Evolutionary conservation across 495 filamentous ascomycete species (phyloP).

Genomic region (Talaromyces adpressus): DNA sequence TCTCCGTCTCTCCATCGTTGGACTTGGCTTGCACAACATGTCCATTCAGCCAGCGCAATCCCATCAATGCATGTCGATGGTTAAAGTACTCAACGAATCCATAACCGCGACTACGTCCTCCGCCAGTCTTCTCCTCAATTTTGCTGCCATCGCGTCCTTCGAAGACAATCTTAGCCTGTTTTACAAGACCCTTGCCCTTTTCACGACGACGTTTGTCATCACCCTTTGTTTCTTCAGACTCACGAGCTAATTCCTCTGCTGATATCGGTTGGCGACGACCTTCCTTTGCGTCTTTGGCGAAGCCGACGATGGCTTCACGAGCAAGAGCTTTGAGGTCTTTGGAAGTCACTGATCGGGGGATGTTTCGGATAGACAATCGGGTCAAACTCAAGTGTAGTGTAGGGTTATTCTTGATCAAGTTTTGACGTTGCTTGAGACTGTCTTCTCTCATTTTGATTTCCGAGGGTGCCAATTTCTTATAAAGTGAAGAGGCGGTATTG

Average conservation of each 20-base stretch:
- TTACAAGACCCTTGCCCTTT: constrained; percentile 88
- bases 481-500: constrained; percentile 60
- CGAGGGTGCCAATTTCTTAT: constrained; percentile 64
- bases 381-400: constrained; percentile 84
- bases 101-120: constrained; percentile 82
- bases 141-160: constrained; percentile 79
- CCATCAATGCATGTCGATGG: constrained; percentile 93
- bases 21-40: constrained; percentile 48
- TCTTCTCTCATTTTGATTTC: constrained; percentile 86
- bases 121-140: constrained; percentile 62
- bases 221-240: constrained; percentile 68
- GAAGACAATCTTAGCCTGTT: constrained; percentile 90
- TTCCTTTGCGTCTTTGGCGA: constrained; percentile 80
- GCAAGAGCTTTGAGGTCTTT: constrained; percentile 91
- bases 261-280: constrained; percentile 67
- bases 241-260: constrained; percentile 76
- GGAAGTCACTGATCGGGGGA: constrained; percentile 74
- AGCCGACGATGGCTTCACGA: constrained; percentile 82
- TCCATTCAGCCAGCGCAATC: constrained; percentile 86
- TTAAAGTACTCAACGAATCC: constrained; percentile 97
- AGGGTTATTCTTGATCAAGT: constrained; percentile 83
- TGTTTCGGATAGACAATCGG: constrained; percentile 88
- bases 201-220: constrained; percentile 69
- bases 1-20: constrained; percentile 43
- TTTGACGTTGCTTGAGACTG: constrained; percentile 80